phyloP scores from a whole-genome alignment of 192 early-diverging fungal species.

The Podila verticillata region DNA sequence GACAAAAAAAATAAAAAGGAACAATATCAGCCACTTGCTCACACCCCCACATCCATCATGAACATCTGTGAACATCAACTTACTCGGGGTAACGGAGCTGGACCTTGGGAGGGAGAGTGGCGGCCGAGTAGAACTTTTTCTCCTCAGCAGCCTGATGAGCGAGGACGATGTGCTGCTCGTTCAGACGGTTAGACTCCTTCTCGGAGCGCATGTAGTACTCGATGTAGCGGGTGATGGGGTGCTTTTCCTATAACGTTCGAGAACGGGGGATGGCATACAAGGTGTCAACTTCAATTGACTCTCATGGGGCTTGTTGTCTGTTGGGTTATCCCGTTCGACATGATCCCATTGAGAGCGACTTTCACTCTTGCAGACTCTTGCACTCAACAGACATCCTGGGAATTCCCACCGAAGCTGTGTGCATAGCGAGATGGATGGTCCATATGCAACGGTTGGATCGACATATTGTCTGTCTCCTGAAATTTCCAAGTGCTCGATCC shows the following conservation, averaged over 20 bases:
- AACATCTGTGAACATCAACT: not conserved
- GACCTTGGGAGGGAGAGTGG: constrained; percentile 37
- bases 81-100: constrained; percentile 49
- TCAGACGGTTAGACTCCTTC: constrained; percentile 45
- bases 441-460: no score
- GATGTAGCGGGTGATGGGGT: constrained; percentile 51
- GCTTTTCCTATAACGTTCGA: constrained; percentile 32
- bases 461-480: no score
- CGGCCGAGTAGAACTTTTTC: constrained; percentile 11
- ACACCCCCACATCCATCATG: not conserved
- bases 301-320: no score
- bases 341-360: no score
- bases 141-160: constrained; percentile 32
- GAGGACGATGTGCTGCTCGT: constrained; percentile 39
- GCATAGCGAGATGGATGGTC: no score
- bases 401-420: no score
- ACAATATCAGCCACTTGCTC: not conserved
- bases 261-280: not conserved
- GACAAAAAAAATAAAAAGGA: constrained; percentile 3
- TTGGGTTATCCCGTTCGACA: no score
- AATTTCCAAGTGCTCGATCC: no score
- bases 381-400: no score
- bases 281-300: not conserved
- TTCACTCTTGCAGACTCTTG: no score
- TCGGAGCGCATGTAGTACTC: constrained; percentile 55